These are phyloP conservation scores for Fomitopsis serialis DNA, from an alignment of 768 basidiomycete species.

Conservation along the genomic window DNA sequence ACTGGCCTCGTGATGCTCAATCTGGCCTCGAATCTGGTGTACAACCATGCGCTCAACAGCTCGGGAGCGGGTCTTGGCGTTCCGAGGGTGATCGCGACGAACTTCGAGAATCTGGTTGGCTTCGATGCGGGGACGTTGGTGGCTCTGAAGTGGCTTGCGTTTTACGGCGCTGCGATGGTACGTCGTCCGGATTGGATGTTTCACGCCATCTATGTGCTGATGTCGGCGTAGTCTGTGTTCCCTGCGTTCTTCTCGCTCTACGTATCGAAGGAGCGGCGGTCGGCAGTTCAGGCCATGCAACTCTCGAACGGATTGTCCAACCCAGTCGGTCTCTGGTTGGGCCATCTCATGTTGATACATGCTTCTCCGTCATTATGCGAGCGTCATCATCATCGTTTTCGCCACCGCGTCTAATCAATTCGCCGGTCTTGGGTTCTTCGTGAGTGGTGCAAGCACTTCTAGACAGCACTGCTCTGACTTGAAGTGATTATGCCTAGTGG, in stretches of 20 bases:
- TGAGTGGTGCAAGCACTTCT: slow-evolving; percentile 33
- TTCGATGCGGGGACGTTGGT: slow-evolving; percentile 50
- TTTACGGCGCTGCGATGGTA: slow-evolving; percentile 73
- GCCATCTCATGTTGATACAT: slow-evolving; percentile 73
- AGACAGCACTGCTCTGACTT: not conserved
- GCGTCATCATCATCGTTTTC: slow-evolving; percentile 60
- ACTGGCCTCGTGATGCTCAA: slow-evolving; percentile 61
- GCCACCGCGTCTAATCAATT: slow-evolving; percentile 55
- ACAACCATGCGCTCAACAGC: slow-evolving; percentile 54
- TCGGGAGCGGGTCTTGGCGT: slow-evolving; percentile 32
- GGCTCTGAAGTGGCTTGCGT: slow-evolving; percentile 69
- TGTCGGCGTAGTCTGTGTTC: slow-evolving; percentile 49
- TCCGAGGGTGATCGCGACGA: slow-evolving; percentile 52
- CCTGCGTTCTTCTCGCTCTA: slow-evolving; percentile 83
- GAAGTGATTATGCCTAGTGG: slow-evolving; percentile 42
- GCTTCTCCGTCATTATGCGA: slow-evolving; percentile 56
- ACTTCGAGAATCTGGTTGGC: slow-evolving; percentile 53
- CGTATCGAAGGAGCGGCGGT: slow-evolving; percentile 65
- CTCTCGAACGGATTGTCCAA: slow-evolving; percentile 69
- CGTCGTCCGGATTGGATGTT: slow-evolving; percentile 10
- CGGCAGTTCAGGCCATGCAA: slow-evolving; percentile 79
- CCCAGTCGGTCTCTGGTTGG: slow-evolving; percentile 70
- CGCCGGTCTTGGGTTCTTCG: slow-evolving; percentile 56
- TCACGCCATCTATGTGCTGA: not conserved
- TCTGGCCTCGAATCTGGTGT: slow-evolving; percentile 60